A percentile compares a stretch with the other conserved stretches of the same genome.
These are phyloP conservation scores for Paecilomyces variotii DNA, from an alignment of 2,329 filamentous ascomycete genomes.

Conservation along the genomic window DNA sequence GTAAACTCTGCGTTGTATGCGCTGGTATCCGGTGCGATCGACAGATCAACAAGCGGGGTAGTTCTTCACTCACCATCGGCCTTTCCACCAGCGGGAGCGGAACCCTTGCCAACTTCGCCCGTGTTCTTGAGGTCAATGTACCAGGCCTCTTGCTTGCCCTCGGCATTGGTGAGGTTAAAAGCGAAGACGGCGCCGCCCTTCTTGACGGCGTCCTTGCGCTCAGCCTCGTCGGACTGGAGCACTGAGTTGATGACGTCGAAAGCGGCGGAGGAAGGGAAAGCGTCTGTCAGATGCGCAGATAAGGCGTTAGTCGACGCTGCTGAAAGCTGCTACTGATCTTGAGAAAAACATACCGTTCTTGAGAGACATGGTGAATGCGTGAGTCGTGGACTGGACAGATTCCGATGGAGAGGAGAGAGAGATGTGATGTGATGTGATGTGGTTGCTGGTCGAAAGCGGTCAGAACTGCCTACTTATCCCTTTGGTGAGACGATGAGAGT, in stretches of 20 bases:
- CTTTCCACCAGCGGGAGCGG: slow-evolving; percentile 61
- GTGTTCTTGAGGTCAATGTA: slow-evolving; percentile 91
- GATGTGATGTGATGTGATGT: not conserved
- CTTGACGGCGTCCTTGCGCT: slow-evolving; percentile 82
- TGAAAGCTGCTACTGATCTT: not conserved
- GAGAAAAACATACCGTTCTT: slow-evolving; percentile 55
- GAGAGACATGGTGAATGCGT: slow-evolving; percentile 55
- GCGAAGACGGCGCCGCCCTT: slow-evolving; percentile 79
- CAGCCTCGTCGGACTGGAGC: slow-evolving; percentile 60
- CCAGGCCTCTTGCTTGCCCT: slow-evolving; percentile 77
- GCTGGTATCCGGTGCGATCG: too few relatives aligned
- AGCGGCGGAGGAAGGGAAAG: slow-evolving; percentile 81
- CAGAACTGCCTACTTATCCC: not conserved
- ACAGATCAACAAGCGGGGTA: not conserved
- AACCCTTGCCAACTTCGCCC: slow-evolving; percentile 71
- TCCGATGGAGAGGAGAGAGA: slow-evolving; percentile 5
- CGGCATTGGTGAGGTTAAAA: slow-evolving; percentile 84
- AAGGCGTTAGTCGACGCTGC: not conserved
- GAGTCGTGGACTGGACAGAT: not conserved
- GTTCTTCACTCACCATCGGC: slow-evolving; percentile 59
- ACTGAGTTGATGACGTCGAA: slow-evolving; percentile 80
- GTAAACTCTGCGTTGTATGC: too few relatives aligned
- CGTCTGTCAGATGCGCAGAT: slow-evolving; percentile 46
- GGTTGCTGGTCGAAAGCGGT: not conserved
- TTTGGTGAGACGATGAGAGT: not conserved